These are phyloP conservation scores for Calonectria pseudoturangicola DNA, from an alignment of 2,329 filamentous ascomycete genomes.

Conservation along the genomic window DNA sequence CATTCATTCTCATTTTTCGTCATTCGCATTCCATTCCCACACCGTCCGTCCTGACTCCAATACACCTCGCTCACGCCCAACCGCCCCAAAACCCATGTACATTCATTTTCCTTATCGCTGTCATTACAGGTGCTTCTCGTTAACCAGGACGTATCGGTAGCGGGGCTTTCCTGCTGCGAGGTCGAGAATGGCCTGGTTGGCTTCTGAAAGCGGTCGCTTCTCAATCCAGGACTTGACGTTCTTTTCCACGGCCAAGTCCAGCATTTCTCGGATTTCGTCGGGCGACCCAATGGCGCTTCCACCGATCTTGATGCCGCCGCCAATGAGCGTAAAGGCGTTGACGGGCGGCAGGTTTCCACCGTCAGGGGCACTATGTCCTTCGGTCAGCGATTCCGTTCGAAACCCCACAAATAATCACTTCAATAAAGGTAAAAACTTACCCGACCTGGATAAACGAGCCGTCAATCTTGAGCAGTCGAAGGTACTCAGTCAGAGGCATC, in stretches of 20 bases:
- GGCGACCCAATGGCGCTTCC: conserved; percentile 69
- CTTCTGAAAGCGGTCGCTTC: conserved; percentile 70
- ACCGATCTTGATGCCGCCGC: conserved; percentile 27
- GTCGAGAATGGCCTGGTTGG: conserved; percentile 73
- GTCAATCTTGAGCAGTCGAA: conserved; percentile 65
- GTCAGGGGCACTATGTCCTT: conserved; percentile 52
- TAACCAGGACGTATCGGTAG: conserved; percentile 65
- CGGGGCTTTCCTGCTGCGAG: conserved; percentile 72
- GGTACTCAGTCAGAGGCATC: conserved; percentile 46
- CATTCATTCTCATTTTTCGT: neutral
- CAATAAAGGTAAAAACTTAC: conserved; percentile 20
- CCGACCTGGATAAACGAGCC: conserved; percentile 78
- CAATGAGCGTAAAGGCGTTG: conserved; percentile 33
- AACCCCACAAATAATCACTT: conserved; percentile 3
- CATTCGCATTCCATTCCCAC: neutral
- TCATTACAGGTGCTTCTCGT: conserved; percentile 30
- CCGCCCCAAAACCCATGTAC: neutral
- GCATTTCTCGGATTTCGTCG: conserved; percentile 74
- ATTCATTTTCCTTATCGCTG: neutral
- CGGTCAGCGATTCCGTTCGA: conserved; percentile 11
- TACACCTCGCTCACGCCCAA: neutral
- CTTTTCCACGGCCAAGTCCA: conserved; percentile 73
- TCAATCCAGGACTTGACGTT: conserved; percentile 74
- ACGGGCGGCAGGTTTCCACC: conserved; percentile 36
- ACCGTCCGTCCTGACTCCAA: neutral